Evolutionary conservation across 2,329 filamentous ascomycete genomes (phyloP).

Genomic region (Stromatinia cepivora): DNA sequence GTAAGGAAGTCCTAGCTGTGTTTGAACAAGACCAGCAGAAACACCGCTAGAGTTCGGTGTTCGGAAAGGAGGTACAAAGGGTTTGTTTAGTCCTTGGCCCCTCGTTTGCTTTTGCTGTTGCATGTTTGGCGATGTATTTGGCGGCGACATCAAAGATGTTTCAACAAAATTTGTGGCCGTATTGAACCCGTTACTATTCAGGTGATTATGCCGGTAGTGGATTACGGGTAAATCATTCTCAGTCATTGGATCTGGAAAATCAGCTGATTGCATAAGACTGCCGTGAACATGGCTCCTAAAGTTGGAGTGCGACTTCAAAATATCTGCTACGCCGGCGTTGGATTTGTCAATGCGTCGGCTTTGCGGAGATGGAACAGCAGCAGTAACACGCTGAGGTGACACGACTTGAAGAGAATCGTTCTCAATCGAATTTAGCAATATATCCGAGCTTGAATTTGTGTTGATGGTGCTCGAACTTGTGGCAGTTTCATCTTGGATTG

Average conservation of each 20-base stretch:
- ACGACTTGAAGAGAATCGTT: not conserved
- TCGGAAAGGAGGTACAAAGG: conserved; percentile 34
- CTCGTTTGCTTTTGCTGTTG: conserved; percentile 16
- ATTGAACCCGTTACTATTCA: conserved; percentile 32
- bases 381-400: not conserved
- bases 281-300: not conserved
- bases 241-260: not conserved
- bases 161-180: conserved; percentile 32
- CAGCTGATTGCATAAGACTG: not conserved
- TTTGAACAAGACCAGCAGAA: conserved; percentile 29
- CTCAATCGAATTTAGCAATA: not conserved
- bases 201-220: not conserved
- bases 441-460: conserved; percentile 9
- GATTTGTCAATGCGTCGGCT: not conserved
- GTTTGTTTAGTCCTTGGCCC: conserved; percentile 28
- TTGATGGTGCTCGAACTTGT: not conserved
- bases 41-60: conserved; percentile 8
- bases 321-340: not conserved
- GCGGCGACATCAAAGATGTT: conserved; percentile 27
- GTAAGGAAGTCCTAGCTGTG: conserved; percentile 19
- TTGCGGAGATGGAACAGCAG: not conserved
- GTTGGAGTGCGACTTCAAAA: conserved; percentile 2
- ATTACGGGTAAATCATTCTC: not conserved
- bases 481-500: conserved; percentile 17
- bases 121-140: conserved; percentile 16